Evolutionary conservation across 2,329 filamentous ascomycete genomes (phyloP).

Genomic region (Botrytis paeoniae): DNA sequence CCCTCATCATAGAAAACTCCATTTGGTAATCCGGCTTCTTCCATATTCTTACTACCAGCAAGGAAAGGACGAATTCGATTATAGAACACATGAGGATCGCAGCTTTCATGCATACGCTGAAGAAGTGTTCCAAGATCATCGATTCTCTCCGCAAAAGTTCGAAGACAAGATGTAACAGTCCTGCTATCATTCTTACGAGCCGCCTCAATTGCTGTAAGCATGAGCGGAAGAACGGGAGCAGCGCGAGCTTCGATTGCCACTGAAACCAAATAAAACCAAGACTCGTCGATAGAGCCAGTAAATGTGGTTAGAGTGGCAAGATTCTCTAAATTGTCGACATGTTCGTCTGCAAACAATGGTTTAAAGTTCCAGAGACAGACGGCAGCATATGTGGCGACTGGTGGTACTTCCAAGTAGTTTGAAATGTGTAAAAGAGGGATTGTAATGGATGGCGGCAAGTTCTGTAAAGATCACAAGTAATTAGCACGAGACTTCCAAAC

Average conservation of each 20-base stretch:
- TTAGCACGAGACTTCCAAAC: background rate
- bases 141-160: slow-evolving; percentile 78
- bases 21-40: slow-evolving; percentile 81
- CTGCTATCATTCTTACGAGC: slow-evolving; percentile 66
- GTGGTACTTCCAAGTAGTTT: slow-evolving; percentile 75
- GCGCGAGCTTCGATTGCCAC: slow-evolving; percentile 93
- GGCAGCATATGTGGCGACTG: slow-evolving; percentile 90
- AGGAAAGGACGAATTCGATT: slow-evolving; percentile 94
- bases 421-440: slow-evolving; percentile 78
- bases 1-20: slow-evolving; percentile 88
- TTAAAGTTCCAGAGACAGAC: slow-evolving; percentile 97
- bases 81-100: slow-evolving; percentile 93
- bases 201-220: slow-evolving; percentile 82
- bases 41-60: slow-evolving; percentile 97
- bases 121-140: slow-evolving; percentile 79
- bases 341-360: slow-evolving; percentile 80
- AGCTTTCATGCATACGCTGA: slow-evolving; percentile 90
- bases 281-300: slow-evolving; percentile 92
- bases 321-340: slow-evolving; percentile 80
- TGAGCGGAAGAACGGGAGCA: slow-evolving; percentile 80
- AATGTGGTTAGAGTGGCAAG: slow-evolving; percentile 85
- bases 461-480: slow-evolving; percentile 34
- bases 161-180: slow-evolving; percentile 75
- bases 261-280: slow-evolving; percentile 97
- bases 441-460: slow-evolving; percentile 76